Evolutionary conservation across 306 rosid species (phyloP).

Genomic region (Senna siamea): DNA sequence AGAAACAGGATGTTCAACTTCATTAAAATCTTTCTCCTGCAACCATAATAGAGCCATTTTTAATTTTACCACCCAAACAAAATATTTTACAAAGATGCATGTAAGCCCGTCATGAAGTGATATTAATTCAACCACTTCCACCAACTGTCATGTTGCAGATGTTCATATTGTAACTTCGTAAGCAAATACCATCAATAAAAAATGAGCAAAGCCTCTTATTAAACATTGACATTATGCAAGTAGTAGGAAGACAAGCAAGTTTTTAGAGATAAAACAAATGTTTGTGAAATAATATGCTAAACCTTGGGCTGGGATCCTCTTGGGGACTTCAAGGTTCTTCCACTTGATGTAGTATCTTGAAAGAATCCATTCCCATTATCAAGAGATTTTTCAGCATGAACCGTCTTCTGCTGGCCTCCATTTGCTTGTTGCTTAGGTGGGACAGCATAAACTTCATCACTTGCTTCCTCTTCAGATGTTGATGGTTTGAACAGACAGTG

Average conservation of each 20-base stretch:
- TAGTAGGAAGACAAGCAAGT: not conserved
- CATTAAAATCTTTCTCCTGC: constrained; percentile 54
- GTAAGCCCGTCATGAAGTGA: not conserved
- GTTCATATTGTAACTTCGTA: not conserved
- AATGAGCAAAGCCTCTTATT: not conserved
- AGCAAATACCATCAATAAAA: not conserved
- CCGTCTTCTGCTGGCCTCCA: constrained; percentile 37
- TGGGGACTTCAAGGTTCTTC: constrained; percentile 34
- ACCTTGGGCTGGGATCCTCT: constrained; percentile 57
- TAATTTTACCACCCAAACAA: constrained; percentile 15
- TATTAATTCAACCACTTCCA: constrained; percentile 1
- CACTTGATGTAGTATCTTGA: constrained; percentile 42
- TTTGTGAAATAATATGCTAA: constrained; percentile 10
- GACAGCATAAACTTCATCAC: constrained; percentile 43
- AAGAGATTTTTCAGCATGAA: constrained; percentile 36
- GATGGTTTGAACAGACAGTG: constrained; percentile 47
- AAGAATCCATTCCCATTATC: constrained; percentile 40
- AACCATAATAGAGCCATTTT: constrained; percentile 27
- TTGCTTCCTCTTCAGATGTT: constrained; percentile 43
- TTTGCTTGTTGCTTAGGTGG: constrained; percentile 45
- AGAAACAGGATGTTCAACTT: constrained; percentile 22
- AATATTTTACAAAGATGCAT: constrained; percentile 14
- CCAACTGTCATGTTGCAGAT: not conserved
- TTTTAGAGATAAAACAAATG: not conserved
- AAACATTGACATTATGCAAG: constrained; percentile 10